Percentiles rank a stretch among this genome's conserved stretches.
Evolutionary conservation across 1,139 yeast species (phyloP).

Genomic region (Candida tetrigidarum): DNA sequence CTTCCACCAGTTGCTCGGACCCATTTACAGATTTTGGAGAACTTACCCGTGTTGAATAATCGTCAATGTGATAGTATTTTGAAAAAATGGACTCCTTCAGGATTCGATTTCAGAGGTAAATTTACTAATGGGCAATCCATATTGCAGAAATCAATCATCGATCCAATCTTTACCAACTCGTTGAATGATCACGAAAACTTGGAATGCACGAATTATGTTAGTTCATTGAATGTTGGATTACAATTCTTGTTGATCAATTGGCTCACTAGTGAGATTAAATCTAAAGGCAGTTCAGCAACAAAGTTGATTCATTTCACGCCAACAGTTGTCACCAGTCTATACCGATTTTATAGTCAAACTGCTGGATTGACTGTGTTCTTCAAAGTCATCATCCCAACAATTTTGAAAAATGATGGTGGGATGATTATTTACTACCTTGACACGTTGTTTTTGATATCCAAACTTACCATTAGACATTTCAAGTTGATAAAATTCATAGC

Average conservation of each 20-base stretch:
- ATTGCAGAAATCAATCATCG: conserved; percentile 27
- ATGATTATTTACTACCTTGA: conserved; percentile 47
- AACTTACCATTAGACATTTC: conserved; percentile 39
- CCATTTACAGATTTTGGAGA: conserved; percentile 55
- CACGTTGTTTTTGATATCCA: conserved; percentile 40
- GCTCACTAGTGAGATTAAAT: conserved; percentile 44
- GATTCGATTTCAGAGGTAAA: conserved; percentile 35
- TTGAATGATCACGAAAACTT: conserved; percentile 7
- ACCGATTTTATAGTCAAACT: conserved; percentile 35
- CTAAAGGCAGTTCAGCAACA: conserved; percentile 33
- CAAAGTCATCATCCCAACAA: conserved; percentile 37
- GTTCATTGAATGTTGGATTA: conserved; percentile 36
- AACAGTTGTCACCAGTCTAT: conserved; percentile 33
- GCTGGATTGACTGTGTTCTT: conserved; percentile 48
- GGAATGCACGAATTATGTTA: conserved; percentile 12
- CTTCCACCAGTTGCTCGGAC: conserved; percentile 31
- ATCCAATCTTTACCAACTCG: conserved; percentile 23
- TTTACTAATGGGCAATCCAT: conserved; percentile 34
- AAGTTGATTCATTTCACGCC: conserved; percentile 44
- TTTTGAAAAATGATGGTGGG: conserved; percentile 46
- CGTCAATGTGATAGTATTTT: conserved; percentile 55
- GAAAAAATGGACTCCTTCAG: conserved; percentile 39
- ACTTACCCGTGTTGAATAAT: conserved; percentile 57
- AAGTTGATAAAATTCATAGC: conserved; percentile 41
- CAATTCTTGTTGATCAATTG: conserved; percentile 48